Evolutionary conservation across 2,329 filamentous ascomycete species (phyloP), one percentile per base, ranked within the genome.

Genomic region (Colletotrichum noveboracense): DNA sequence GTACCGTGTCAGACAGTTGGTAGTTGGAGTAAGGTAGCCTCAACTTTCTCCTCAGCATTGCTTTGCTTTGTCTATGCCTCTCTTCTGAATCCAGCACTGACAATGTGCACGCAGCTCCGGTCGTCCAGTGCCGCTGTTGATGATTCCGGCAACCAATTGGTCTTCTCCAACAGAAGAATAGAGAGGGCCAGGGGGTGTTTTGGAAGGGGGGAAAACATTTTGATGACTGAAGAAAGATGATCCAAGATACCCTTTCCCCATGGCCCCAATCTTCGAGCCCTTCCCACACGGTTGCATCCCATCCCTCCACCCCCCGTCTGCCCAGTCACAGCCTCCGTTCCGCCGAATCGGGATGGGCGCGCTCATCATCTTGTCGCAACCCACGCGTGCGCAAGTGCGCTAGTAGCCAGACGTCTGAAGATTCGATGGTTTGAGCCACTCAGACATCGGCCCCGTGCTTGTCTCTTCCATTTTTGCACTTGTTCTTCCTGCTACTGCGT

Each of bases 341-440:
- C 70, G 76, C 76, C 76, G 76, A 76, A 76, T 76, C 66, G 68
- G 73, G 73, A 76, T 75, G 68, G 75, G 32, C 26, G 58, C 34
- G 43, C 43, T 24, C 43, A 52, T 52, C 71, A 34, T 74, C n/a
- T 43, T 52, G 64, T 68, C 58, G 70, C 69, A 74, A 60, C 64
- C 43, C 43, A 52, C 43, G 43, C 43, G 43, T 52, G n/a, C 4
- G n/a, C n/a, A 26, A 26, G 26, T 7, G 68, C 73, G 73, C 73
- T 75, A 62, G 43, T 21, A 52, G n/a, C 43, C 74, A 74, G 64
- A 76, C 34, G 64, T 69, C 70, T 76, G 74, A 69, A 76, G 58
- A 76, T 65, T 76, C 70, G 9, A 76, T 73, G 73, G 58, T 66
- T 69, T 76, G 74, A 65, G 65, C 65, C 56, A 69, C 74, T 60